Evolutionary conservation across 2,329 filamentous ascomycete genomes (phyloP).

Genomic region (Alternaria novae-zelandiae): DNA sequence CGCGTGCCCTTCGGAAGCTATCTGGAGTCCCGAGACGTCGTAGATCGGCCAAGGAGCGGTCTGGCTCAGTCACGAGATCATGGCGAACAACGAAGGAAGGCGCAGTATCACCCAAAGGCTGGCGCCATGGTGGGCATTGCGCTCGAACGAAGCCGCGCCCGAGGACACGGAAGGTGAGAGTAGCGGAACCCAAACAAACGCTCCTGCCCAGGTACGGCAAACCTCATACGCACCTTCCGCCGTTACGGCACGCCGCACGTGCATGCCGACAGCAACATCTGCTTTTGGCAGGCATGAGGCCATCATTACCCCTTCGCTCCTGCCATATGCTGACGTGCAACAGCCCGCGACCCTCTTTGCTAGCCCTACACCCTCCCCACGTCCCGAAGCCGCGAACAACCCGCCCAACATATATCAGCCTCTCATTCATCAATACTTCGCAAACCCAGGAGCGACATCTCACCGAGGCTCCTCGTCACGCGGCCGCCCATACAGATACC

Average conservation of each 20-base stretch:
- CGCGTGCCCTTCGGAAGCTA: background rate
- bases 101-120: background rate
- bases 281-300: background rate
- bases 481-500: background rate
- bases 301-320: background rate
- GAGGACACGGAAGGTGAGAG: slow-evolving; percentile 5
- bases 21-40: background rate
- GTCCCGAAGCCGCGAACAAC: background rate
- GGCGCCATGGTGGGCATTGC: background rate
- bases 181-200: slow-evolving; percentile 5
- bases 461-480: background rate
- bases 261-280: background rate
- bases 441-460: background rate
- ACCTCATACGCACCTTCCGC: background rate
- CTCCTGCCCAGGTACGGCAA: slow-evolving; percentile 12
- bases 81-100: slow-evolving; percentile 1
- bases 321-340: slow-evolving; percentile 2
- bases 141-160: slow-evolving; percentile 5
- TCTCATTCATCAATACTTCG: background rate
- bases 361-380: slow-evolving; percentile 6
- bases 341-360: slow-evolving; percentile 9
- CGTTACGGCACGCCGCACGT: background rate
- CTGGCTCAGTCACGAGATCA: background rate
- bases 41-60: background rate
- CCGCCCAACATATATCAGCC: background rate